These are phyloP conservation scores for Pholiota microspora DNA, from an alignment of 768 basidiomycete genomes.

Conservation along the genomic window DNA sequence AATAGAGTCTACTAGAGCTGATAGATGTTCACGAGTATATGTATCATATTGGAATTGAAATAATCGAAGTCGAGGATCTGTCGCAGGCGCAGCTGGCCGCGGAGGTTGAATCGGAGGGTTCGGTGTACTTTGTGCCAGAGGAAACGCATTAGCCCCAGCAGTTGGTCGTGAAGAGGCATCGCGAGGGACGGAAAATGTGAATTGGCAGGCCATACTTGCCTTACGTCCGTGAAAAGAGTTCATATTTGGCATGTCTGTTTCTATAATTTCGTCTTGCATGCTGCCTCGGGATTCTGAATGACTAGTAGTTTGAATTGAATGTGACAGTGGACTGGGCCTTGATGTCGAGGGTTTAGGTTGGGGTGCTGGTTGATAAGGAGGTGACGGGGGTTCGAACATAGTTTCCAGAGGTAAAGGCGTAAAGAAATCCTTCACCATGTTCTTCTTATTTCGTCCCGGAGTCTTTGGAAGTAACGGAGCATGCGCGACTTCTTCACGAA, in stretches of 20 bases:
- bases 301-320: constrained; percentile 1
- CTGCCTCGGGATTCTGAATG: constrained; percentile 1
- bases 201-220: constrained; percentile 53
- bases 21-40: constrained; percentile 91
- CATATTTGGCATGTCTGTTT: constrained; percentile 51
- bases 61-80: constrained; percentile 77
- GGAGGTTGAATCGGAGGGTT: constrained; percentile 27
- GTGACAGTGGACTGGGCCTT: constrained; percentile 13
- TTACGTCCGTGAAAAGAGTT: constrained; percentile 44
- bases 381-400: constrained; percentile 94
- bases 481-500: constrained; percentile 64
- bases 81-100: constrained; percentile 34
- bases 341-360: constrained; percentile 14
- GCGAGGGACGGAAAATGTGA: constrained; percentile 72
- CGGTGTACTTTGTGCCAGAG: constrained; percentile 67
- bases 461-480: constrained; percentile 62
- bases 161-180: constrained; percentile 27
- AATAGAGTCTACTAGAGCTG: constrained; percentile 92
- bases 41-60: constrained; percentile 97
- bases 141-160: constrained; percentile 26
- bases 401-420: constrained; percentile 82
- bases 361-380: constrained; percentile 39
- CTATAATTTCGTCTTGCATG: constrained; percentile 41
- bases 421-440: constrained; percentile 76
- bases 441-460: constrained; percentile 61